Percentiles rank a stretch among this genome's conserved stretches.
Evolutionary conservation across 1,139 yeast species (phyloP).

Genomic region (Sugiyamaella paludigena): DNA sequence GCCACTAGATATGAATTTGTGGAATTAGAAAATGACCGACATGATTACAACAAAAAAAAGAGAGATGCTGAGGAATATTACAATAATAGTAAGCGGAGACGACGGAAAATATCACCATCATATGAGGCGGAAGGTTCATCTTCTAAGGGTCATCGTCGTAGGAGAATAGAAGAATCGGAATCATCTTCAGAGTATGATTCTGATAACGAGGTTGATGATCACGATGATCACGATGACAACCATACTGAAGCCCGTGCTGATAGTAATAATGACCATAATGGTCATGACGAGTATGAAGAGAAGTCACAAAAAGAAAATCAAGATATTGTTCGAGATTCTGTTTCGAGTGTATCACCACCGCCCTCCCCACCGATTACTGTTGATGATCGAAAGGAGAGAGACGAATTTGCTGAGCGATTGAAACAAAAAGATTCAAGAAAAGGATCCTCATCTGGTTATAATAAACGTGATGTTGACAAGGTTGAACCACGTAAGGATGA

Average conservation of each 20-base stretch:
- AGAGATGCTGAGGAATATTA: neutral
- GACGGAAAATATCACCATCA: neutral
- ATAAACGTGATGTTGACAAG: constrained; percentile 25
- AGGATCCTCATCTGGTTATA: constrained; percentile 15
- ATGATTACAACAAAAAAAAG: neutral
- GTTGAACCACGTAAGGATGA: constrained; percentile 28
- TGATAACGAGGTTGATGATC: neutral
- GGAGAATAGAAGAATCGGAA: constrained; percentile 14
- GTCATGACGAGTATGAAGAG: neutral
- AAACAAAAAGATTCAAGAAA: constrained; percentile 25
- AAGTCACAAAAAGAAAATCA: constrained; percentile 3
- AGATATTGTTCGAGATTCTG: neutral
- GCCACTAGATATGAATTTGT: constrained; percentile 23
- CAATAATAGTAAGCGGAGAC: too few species aligned
- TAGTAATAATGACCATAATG: neutral
- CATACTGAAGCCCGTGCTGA: neutral
- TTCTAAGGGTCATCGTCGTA: constrained; percentile 8
- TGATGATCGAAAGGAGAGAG: constrained; percentile 29
- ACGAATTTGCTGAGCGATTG: constrained; percentile 35
- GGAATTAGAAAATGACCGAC: constrained; percentile 10
- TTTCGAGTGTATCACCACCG: too few species aligned
- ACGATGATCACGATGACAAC: neutral
- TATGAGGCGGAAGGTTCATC: constrained; percentile 3
- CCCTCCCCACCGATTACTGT: neutral
- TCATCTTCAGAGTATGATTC: constrained; percentile 9